Evolutionary conservation across 2,329 filamentous ascomycete genomes (phyloP).

Genomic region (Amphichorda felina): DNA sequence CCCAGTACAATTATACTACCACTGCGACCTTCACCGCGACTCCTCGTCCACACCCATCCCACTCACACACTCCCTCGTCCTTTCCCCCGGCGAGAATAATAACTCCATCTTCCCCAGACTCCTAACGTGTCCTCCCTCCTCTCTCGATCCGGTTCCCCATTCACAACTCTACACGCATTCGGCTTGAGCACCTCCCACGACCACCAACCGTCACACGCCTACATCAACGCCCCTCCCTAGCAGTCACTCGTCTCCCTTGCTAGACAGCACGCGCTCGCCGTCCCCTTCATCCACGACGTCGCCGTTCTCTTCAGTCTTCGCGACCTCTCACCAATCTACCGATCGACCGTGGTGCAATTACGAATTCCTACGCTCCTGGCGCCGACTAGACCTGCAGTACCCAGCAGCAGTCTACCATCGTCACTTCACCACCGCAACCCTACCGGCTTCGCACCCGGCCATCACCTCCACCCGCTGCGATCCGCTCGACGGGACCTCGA

Average conservation of each 20-base stretch:
- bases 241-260: too few species aligned
- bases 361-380: not conserved
- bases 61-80: not conserved
- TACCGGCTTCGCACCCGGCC: not conserved
- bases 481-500: constrained; percentile 23
- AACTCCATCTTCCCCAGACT: constrained; percentile 4
- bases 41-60: not conserved
- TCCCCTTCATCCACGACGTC: not conserved
- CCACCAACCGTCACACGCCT: too few species aligned
- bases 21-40: not conserved
- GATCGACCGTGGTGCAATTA: too few species aligned
- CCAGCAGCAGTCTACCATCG: not conserved
- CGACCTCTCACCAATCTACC: not conserved
- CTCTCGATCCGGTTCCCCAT: not conserved
- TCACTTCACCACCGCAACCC: not conserved
- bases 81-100: constrained; percentile 2
- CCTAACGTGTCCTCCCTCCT: not conserved
- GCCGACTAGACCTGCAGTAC: not conserved
- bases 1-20: constrained; percentile 1
- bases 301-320: not conserved
- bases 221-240: too few species aligned
- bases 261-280: too few species aligned
- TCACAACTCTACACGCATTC: not conserved
- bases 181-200: not conserved
- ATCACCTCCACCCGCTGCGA: constrained; percentile 7